Percentiles rank a stretch among this genome's conserved stretches.
phyloP scores from a whole-genome alignment of 805 yeast genomes.

The Wickerhamiella allomyrinae region DNA sequence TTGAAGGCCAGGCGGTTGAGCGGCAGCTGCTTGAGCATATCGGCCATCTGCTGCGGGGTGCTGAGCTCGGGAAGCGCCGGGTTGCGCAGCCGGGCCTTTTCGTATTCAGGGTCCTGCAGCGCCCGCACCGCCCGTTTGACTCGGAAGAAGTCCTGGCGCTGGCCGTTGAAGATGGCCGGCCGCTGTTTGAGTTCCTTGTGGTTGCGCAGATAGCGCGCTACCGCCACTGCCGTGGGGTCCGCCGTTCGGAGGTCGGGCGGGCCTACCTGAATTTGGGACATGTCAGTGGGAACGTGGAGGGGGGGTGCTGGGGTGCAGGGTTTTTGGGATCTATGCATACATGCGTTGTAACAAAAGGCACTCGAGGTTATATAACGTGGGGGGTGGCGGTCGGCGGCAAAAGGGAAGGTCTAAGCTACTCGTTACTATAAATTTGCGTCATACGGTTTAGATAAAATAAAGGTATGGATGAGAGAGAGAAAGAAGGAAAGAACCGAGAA shows the following conservation, averaged over 20 bases:
- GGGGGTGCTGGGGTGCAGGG: not conserved
- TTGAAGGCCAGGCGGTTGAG: conserved; percentile 64
- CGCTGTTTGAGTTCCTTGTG: conserved; percentile 63
- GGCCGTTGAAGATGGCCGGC: conserved; percentile 59
- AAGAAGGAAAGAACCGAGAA: too few species aligned
- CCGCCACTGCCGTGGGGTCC: conserved; percentile 46
- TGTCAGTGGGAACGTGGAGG: not conserved
- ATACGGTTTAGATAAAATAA: not conserved
- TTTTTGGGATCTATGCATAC: not conserved
- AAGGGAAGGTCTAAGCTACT: too few species aligned
- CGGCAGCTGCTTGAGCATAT: conserved; percentile 52
- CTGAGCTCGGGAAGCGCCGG: conserved; percentile 37
- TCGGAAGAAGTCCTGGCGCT: conserved; percentile 69
- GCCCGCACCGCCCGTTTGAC: conserved; percentile 71
- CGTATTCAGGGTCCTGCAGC: conserved; percentile 57
- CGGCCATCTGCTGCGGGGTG: conserved; percentile 42
- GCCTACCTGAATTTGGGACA: conserved; percentile 17
- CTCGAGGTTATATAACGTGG: too few species aligned
- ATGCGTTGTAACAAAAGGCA: too few species aligned
- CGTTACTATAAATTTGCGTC: too few species aligned
- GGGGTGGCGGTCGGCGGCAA: too few species aligned
- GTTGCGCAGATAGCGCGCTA: conserved; percentile 60
- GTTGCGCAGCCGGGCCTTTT: conserved; percentile 29
- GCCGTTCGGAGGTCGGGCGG: conserved; percentile 23
- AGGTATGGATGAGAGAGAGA: not conserved